Evolutionary conservation across 345 rosid genomes (phyloP).

Genomic region (Corchorus olitorius): DNA sequence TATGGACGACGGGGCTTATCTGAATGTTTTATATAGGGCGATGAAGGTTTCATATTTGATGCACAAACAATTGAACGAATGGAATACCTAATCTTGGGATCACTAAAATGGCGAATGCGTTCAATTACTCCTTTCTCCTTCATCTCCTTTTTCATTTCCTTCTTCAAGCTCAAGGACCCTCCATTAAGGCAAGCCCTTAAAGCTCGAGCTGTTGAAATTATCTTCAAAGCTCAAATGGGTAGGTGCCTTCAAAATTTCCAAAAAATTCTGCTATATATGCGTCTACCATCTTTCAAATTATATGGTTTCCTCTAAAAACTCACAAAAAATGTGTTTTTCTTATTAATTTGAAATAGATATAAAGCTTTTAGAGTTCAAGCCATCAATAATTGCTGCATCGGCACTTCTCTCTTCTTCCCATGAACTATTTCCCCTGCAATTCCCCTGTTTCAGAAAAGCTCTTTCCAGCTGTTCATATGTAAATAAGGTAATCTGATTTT

Average conservation of each 20-base stretch:
- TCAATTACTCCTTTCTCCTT: conserved; percentile 89
- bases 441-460: conserved; percentile 43
- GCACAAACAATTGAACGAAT: conserved; percentile 59
- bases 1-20: neutral
- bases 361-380: conserved; percentile 63
- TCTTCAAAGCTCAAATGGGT: conserved; percentile 70
- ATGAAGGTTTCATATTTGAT: conserved; percentile 51
- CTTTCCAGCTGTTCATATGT: conserved; percentile 55
- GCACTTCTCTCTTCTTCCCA: conserved; percentile 64
- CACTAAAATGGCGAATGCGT: conserved; percentile 89
- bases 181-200: conserved; percentile 46
- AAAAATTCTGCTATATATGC: neutral
- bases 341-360: conserved; percentile 39
- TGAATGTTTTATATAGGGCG: conserved; percentile 32
- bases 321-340: neutral
- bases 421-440: conserved; percentile 56
- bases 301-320: neutral
- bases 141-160: conserved; percentile 52
- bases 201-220: conserved; percentile 58
- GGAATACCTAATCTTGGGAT: conserved; percentile 74
- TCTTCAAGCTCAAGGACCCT: conserved; percentile 56
- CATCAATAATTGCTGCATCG: conserved; percentile 73
- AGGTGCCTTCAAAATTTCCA: neutral
- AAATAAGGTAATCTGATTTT: conserved; percentile 49
- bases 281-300: neutral